Base-by-base conservation (phyloP, 164 flowering plant genomes). In the Vitis rupestris region DNA sequence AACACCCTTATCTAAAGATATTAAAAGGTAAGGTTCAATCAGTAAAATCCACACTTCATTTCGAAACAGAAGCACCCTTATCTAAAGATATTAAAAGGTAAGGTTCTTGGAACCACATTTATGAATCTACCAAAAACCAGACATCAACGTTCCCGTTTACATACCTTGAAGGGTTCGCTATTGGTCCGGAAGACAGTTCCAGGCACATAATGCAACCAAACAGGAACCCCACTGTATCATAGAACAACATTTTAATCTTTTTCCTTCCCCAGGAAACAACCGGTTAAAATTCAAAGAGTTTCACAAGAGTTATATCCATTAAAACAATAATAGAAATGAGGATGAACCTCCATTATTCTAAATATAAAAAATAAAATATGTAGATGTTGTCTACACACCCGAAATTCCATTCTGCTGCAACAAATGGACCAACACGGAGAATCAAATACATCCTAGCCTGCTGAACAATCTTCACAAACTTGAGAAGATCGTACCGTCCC, bases 401-500 rank as follows among this genome's bases (percentile, higher is more conserved):
- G 74, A 71, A 96, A 81, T 90, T 88, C 94, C 95, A 96, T 75
- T 96, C 98, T 4, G 99, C 99, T 0, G 98, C 98, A 65, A 96
- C 93, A 79, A 92, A 89, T 10, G 99, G 98, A 3, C 99, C 98
- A 65, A 93, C 90, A 9, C 99, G 89, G 19, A 96, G 86, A 68
- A 93, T 89, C 78, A 92, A 65, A 77, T 90, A 85, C 91, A 96
- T 67, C 53, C 87, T 88, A 29, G 97, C 91, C 66, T 78, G 68
- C 78, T 90, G 93, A 67, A 96, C 93, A 58, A 84, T 88, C 88
- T 87, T 96, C 54, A 82, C 91, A 70, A 93, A 96, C 79, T 90
- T 88, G 70, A 93, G 90, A 63, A 96, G 79, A 85, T 96, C 86
- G 67, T 70, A 96, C 57, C 98, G 83, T 17, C 91, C 95, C 15